Evolutionary conservation across 139 green algal species (phyloP).

Genomic region (Nannochloris sp.): DNA sequence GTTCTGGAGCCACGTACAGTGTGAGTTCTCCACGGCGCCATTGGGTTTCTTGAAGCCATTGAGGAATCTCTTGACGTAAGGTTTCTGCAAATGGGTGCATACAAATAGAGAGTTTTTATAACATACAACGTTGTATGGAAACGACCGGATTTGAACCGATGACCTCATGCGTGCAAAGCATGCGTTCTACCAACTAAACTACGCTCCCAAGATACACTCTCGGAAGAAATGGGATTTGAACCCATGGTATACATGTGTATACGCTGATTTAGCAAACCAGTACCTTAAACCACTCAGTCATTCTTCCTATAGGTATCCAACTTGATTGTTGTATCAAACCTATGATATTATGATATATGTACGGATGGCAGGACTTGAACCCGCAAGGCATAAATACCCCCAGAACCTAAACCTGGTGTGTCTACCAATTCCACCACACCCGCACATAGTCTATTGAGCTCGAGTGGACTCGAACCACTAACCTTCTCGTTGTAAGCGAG

Average conservation of each 20-base stretch:
- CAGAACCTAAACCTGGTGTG: conserved; percentile 26
- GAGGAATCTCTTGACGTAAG: conserved; percentile 41
- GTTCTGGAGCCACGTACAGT: conserved; percentile 45
- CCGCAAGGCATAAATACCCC: conserved; percentile 10
- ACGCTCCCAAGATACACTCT: conserved; percentile 17
- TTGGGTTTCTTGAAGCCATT: conserved; percentile 54
- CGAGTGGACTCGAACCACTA: conserved; percentile 21
- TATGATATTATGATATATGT: conserved; percentile 6
- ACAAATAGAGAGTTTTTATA: conserved; percentile 11
- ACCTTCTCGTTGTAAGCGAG: conserved; percentile 35
- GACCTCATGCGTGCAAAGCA: conserved; percentile 42
- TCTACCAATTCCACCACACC: conserved; percentile 26
- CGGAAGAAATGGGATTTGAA: conserved; percentile 40
- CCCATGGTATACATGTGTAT: conserved; percentile 41
- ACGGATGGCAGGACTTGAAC: conserved; percentile 27
- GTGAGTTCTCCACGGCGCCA: conserved; percentile 35
- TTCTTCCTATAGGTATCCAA: conserved; percentile 1
- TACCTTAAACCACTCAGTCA: conserved; percentile 43
- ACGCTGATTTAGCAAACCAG: conserved; percentile 51
- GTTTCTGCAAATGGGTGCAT: neutral
- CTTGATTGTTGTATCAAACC: neutral
- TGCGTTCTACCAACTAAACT: conserved; percentile 43
- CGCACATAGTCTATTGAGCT: conserved; percentile 13
- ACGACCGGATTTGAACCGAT: conserved; percentile 28
- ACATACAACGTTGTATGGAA: conserved; percentile 1